phyloP scores from a whole-genome alignment of 495 filamentous ascomycete genomes.

The Hypoxylon lienhwacheense region DNA sequence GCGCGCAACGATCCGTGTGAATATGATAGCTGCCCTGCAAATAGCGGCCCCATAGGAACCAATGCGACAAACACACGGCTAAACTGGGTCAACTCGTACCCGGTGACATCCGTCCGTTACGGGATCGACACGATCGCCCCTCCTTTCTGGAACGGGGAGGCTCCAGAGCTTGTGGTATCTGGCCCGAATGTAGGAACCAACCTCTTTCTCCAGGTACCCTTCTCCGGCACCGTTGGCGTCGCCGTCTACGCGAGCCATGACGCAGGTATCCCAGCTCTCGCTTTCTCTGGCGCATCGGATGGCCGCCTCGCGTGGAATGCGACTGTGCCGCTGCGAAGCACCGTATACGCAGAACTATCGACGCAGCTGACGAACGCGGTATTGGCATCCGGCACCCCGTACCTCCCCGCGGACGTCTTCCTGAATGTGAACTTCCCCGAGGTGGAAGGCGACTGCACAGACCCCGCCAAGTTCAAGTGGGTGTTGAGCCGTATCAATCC shows the following conservation, averaged over 20 bases:
- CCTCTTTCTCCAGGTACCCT: slow-evolving; percentile 52
- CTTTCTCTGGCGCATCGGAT: slow-evolving; percentile 60
- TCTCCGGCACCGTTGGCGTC: slow-evolving; percentile 67
- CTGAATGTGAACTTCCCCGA: slow-evolving; percentile 69
- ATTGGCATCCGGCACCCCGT: slow-evolving; percentile 58
- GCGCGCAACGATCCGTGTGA: slow-evolving; percentile 53
- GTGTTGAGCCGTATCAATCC: slow-evolving; percentile 61
- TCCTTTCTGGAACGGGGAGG: slow-evolving; percentile 51
- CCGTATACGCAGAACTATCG: slow-evolving; percentile 63
- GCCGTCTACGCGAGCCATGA: slow-evolving; percentile 59
- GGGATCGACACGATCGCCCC: slow-evolving; percentile 60
- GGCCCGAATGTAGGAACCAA: slow-evolving; percentile 68
- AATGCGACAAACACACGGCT: slow-evolving; percentile 60
- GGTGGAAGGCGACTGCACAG: slow-evolving; percentile 51
- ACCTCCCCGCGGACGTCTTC: slow-evolving; percentile 59
- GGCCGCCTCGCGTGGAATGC: slow-evolving; percentile 56
- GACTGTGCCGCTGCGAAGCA: slow-evolving; percentile 52
- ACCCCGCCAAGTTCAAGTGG: slow-evolving; percentile 57
- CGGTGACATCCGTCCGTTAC: slow-evolving; percentile 64
- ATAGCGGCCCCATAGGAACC: slow-evolving; percentile 55
- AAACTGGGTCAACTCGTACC: slow-evolving; percentile 72
- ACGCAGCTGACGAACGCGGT: slow-evolving; percentile 57
- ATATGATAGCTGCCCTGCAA: slow-evolving; percentile 60
- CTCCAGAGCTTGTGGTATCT: slow-evolving; percentile 61
- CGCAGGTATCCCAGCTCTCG: slow-evolving; percentile 61